Base-by-base conservation (phyloP, 768 basidiomycete genomes). In the Lactarius deliciosus region DNA sequence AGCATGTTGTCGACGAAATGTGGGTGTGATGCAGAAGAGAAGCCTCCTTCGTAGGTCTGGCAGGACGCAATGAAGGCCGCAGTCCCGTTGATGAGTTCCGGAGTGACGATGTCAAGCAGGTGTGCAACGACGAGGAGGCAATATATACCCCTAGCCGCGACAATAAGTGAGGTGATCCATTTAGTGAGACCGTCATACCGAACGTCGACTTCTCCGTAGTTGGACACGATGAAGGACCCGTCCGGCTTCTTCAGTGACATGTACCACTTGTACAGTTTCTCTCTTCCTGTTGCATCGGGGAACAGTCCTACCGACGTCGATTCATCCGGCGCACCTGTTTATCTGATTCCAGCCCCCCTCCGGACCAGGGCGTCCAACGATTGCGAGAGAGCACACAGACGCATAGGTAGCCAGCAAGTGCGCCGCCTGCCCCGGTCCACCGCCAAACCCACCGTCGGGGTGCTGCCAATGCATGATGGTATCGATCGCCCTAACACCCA, bases 41-140 rank as follows among this genome's bases (percentile, higher is more conserved):
- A 96, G 0, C 97, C 96, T 40, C 97, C 97, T 77, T 99, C 97
- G 78, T 96, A 98, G 0, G 96, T 98, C 75, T 98, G 97, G 74
- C 94, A 97, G 5, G 89, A 89, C 0, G 88, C 86, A 61, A 99
- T 80, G 79, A 95, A 98, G 8, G 80, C 84, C 1, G 91, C 83
- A 0, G 89, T 90, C 6, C 89, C 88, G 32, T 80, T 77, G 5
- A 95, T 81, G 47, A 99, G 87, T 64, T 92, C 94, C 0, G 95
- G 94, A 0, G 96, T 98, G 56, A 98, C 77, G 20, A 99, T 77
- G 70, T 97, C 86, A 53, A 98, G 83, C 28, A 99, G 80, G 2
- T 87, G 85, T 0, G 96, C 94, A 2, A 88, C 85, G 2, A 88
- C 87, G 15, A 99, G 83, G 1, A 98, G 85, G 74, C 96, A 97